Base-by-base conservation (phyloP, 164 flowering plant species). In the Chloranthus sessilifolius region DNA sequence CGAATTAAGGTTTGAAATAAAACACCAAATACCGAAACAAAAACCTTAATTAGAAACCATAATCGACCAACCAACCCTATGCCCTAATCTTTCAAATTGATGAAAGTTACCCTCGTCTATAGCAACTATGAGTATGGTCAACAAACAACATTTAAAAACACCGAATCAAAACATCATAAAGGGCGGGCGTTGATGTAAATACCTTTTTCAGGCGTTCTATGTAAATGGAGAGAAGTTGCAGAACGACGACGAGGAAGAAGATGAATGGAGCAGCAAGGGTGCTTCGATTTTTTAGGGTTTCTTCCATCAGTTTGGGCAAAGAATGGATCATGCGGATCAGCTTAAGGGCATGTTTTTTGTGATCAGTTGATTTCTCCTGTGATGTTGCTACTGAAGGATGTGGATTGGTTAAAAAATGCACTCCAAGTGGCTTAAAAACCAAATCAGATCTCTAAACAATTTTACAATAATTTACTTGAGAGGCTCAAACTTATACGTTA, bases 241-340 rank as follows among this genome's bases (percentile, higher is more conserved):
- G 68, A 47, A 41, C 48, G 42, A 72, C 34, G 22, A 80, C 73
- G 41, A 74, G 12, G 50, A 73, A 25, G 74, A 85, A 80, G 36
- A 82, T 67, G 3, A 78, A 23, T 5, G 84, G 79, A 62, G 91
- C 85, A 26, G 83, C 83, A 0, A 72, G n/a, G n/a, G n/a, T n/a
- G n/a, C n/a, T n/a, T n/a, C n/a, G n/a, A n/a, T n/a, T n/a, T n/a
- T n/a, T n/a, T n/a, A n/a, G n/a, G n/a, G n/a, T n/a, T n/a, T n/a
- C n/a, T n/a, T n/a, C n/a, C n/a, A n/a, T n/a, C n/a, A n/a, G n/a
- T n/a, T n/a, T n/a, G n/a, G n/a, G n/a, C n/a, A n/a, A n/a, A n/a
- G n/a, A n/a, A n/a, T n/a, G n/a, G n/a, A n/a, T n/a, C n/a, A n/a
- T n/a, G n/a, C n/a, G n/a, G n/a, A n/a, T n/a, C n/a, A n/a, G n/a